These are phyloP conservation scores for Saccharomyces hybrid DNA, from an alignment of 1,139 yeast genomes.

Conservation along the genomic window DNA sequence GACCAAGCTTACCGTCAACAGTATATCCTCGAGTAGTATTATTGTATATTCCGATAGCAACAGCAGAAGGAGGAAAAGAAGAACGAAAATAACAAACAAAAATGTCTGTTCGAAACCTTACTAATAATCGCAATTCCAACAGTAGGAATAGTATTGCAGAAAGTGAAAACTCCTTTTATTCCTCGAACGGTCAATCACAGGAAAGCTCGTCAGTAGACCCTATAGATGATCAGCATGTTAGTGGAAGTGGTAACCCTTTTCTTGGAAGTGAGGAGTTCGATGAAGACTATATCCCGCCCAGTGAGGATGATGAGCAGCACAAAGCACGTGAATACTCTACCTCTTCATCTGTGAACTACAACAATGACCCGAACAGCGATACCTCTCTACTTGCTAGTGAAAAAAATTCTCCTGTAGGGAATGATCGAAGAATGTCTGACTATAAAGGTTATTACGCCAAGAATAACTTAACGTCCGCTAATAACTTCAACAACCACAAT, in stretches of 20 bases:
- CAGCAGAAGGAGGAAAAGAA: not conserved
- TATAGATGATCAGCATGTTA: not conserved
- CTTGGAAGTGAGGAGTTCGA: constrained; percentile 15
- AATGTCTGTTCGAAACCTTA: not conserved
- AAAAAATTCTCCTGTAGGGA: constrained; percentile 3
- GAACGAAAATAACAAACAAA: not conserved
- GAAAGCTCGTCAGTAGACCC: not conserved
- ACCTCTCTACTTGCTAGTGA: constrained; percentile 12
- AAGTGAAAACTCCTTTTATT: not conserved
- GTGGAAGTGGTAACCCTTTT: not conserved
- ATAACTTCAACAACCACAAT: constrained; percentile 7
- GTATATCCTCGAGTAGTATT: not conserved
- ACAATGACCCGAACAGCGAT: constrained; percentile 13
- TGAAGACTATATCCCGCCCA: constrained; percentile 7
- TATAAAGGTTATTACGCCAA: constrained; percentile 30
- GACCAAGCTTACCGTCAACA: not conserved
- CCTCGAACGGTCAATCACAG: not conserved
- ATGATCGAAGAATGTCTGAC: constrained; percentile 17
- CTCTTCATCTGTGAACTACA: constrained; percentile 9
- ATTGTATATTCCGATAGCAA: not conserved
- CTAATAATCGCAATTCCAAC: not conserved
- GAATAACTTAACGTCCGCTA: constrained; percentile 5
- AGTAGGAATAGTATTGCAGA: not conserved
- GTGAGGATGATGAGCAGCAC: not conserved
- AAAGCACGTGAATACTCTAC: constrained; percentile 7